Percentiles rank a stretch among this genome's conserved stretches.
These are phyloP conservation scores for Quillaja saponaria DNA, from an alignment of 306 rosid species.

Conservation along the genomic window DNA sequence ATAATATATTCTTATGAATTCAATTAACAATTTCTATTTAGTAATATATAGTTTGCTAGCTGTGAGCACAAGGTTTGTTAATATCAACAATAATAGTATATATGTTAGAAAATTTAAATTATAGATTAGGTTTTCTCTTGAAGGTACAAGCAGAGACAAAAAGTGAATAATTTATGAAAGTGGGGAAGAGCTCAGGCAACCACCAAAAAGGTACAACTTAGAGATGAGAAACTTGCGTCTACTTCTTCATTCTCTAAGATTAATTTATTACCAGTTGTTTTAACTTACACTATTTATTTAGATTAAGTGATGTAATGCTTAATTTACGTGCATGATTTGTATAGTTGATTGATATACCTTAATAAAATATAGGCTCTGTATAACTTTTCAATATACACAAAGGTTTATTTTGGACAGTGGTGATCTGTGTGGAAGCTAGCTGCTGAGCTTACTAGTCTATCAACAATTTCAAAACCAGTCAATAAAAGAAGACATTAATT, in stretches of 20 bases:
- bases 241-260: slow-evolving; percentile 24
- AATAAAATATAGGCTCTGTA: too few species aligned
- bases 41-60: too few species aligned
- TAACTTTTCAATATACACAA: too few species aligned
- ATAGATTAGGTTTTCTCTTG: slow-evolving; percentile 1
- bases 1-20: too few species aligned
- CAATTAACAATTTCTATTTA: too few species aligned
- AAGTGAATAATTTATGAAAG: slow-evolving; percentile 29
- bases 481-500: slow-evolving; percentile 19
- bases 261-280: slow-evolving; percentile 24
- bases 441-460: slow-evolving; percentile 1
- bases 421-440: slow-evolving; percentile 17
- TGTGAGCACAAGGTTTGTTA: too few species aligned
- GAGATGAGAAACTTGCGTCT: slow-evolving; percentile 23
- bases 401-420: slow-evolving; percentile 33
- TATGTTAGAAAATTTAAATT: too few species aligned
- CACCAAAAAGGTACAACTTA: slow-evolving; percentile 18
- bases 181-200: slow-evolving; percentile 5
- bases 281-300: neutral
- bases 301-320: neutral
- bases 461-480: slow-evolving; percentile 8
- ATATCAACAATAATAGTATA: too few species aligned
- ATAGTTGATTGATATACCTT: slow-evolving; percentile 26
- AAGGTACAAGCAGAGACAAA: slow-evolving; percentile 44
- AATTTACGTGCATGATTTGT: neutral